Percentiles rank a stretch among this genome's conserved stretches.
Conservation (phyloP, 1,139 yeast species). For the Saccharomyces hybrid region DNA sequence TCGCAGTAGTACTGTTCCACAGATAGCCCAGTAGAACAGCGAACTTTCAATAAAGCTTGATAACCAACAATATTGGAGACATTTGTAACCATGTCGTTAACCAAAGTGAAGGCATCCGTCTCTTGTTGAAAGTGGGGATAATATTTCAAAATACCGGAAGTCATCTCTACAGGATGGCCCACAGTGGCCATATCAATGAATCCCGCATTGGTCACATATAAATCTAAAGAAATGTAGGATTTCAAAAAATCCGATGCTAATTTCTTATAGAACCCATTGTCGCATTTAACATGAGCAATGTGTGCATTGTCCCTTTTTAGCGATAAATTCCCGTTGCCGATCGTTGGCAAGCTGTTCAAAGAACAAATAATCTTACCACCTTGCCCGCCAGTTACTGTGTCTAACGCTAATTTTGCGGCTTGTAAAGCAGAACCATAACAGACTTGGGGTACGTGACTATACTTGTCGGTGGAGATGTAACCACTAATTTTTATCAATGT, state of each 20-base stretch:
- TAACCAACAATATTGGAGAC: constrained; percentile 50
- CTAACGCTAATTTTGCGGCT: constrained; percentile 60
- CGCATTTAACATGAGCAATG: constrained; percentile 55
- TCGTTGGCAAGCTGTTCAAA: constrained; percentile 63
- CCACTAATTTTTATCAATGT: constrained; percentile 58
- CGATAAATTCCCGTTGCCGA: constrained; percentile 76
- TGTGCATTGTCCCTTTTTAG: constrained; percentile 47
- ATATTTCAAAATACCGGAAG: constrained; percentile 64
- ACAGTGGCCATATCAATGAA: constrained; percentile 69
- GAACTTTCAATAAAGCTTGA: constrained; percentile 74
- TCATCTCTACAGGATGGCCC: constrained; percentile 54
- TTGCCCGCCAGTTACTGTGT: constrained; percentile 41
- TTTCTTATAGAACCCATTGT: constrained; percentile 53
- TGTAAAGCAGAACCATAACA: constrained; percentile 75
- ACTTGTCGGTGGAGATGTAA: constrained; percentile 36
- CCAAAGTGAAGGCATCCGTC: constrained; percentile 61
- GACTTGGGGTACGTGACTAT: constrained; percentile 51
- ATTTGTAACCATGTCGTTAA: constrained; percentile 49
- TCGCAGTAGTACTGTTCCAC: constrained; percentile 72
- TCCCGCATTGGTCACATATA: constrained; percentile 59
- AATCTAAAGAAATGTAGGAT: constrained; percentile 65
- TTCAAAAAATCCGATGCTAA: constrained; percentile 52
- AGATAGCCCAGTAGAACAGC: constrained; percentile 85
- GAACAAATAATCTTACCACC: constrained; percentile 80
- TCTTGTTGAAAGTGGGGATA: constrained; percentile 64